Evolutionary conservation across 768 basidiomycete genomes (phyloP).

Genomic region (Kwoniella europaea): DNA sequence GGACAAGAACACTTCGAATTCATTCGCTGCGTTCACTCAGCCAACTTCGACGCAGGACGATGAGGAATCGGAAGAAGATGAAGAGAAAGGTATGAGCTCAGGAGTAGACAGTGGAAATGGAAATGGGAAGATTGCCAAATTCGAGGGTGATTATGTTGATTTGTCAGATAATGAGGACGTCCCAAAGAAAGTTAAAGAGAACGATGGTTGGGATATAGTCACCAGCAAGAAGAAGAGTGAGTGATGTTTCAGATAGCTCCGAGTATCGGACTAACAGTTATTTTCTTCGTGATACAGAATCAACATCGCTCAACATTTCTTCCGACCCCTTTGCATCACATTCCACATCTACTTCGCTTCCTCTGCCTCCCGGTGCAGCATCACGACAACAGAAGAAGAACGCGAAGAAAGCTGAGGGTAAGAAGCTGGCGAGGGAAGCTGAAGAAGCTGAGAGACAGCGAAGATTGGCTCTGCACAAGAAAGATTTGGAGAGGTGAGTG

Average conservation of each 20-base stretch:
- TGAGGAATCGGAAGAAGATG: not conserved
- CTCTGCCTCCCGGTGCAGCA: conserved; percentile 29
- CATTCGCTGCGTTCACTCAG: not conserved
- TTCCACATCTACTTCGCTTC: conserved; percentile 21
- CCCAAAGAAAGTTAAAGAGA: conserved; percentile 15
- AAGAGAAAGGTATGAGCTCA: not conserved
- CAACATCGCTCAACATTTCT: conserved; percentile 8
- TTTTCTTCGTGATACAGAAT: not conserved
- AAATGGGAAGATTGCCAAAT: conserved; percentile 27
- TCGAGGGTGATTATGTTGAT: conserved; percentile 36
- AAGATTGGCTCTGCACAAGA: conserved; percentile 40
- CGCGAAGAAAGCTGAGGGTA: conserved; percentile 49
- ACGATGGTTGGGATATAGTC: conserved; percentile 54
- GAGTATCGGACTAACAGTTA: not conserved
- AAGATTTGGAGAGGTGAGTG: conserved; percentile 46
- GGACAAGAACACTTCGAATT: not conserved
- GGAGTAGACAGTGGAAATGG: conserved; percentile 1
- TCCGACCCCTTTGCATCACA: conserved; percentile 12
- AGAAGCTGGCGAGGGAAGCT: conserved; percentile 44
- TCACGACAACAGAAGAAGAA: conserved; percentile 50
- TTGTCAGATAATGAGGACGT: conserved; percentile 25
- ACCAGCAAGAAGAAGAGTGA: conserved; percentile 45
- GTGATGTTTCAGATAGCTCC: conserved; percentile 4
- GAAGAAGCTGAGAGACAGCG: conserved; percentile 49
- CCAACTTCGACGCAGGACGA: not conserved